phyloP scores from a whole-genome alignment of 768 basidiomycete genomes.

The Boletus rubropictus region DNA sequence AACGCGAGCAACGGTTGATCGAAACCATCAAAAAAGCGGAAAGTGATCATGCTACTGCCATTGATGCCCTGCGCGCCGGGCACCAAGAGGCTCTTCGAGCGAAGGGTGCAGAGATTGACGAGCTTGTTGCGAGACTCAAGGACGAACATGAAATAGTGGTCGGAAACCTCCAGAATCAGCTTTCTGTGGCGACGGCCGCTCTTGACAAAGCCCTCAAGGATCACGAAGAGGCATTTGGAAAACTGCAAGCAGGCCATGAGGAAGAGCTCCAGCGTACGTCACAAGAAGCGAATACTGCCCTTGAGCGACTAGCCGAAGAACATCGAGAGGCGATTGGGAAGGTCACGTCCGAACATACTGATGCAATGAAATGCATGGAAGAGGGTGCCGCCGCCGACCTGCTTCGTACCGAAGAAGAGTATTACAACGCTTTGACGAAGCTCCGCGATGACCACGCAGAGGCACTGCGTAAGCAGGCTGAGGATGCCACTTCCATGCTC shows the following conservation, averaged over 20 bases:
- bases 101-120: constrained; percentile 40
- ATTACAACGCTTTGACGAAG: constrained; percentile 74
- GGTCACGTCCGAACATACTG: constrained; percentile 48
- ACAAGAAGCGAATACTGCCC: constrained; percentile 47
- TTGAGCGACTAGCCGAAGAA: constrained; percentile 45
- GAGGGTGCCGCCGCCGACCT: constrained; percentile 52
- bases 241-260: constrained; percentile 49
- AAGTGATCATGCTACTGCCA: constrained; percentile 41
- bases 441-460: constrained; percentile 68
- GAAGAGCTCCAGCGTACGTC: constrained; percentile 48
- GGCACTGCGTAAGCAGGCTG: constrained; percentile 54
- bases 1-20: constrained; percentile 52
- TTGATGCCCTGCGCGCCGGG: constrained; percentile 42
- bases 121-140: constrained; percentile 41
- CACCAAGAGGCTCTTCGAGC: constrained; percentile 41
- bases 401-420: constrained; percentile 71
- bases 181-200: constrained; percentile 37
- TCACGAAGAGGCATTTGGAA: constrained; percentile 56
- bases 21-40: constrained; percentile 46
- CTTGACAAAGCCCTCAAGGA: constrained; percentile 49
- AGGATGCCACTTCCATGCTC: constrained; percentile 56
- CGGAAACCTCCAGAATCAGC: constrained; percentile 37
- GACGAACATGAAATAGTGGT: constrained; percentile 43
- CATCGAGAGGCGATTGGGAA: constrained; percentile 50
- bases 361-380: constrained; percentile 54